These are phyloP conservation scores for Cyclospora cayetanensis DNA, from an alignment of 169 alveolate genomes.

Conservation along the genomic window DNA sequence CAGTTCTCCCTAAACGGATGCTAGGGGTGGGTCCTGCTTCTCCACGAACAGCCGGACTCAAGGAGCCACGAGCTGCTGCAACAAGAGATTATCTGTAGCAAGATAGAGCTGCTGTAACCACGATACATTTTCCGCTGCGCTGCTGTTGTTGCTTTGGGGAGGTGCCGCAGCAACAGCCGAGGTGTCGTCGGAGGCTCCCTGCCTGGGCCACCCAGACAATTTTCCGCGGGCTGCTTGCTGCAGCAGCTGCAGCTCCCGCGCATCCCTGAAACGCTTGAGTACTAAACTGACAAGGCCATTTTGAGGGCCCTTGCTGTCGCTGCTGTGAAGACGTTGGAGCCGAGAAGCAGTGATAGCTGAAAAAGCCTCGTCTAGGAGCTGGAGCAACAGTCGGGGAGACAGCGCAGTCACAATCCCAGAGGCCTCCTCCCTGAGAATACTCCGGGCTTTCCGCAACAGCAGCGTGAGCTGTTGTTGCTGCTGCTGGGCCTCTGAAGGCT, in stretches of 20 bases:
- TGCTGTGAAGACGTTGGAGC: background rate
- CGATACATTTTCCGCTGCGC: background rate
- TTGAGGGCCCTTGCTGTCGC: background rate
- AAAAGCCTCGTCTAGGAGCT: background rate
- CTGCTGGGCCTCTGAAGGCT: slow-evolving; percentile 23
- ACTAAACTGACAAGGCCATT: background rate
- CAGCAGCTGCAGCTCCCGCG: background rate
- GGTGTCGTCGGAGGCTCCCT: background rate
- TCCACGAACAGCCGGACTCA: too few relatives aligned
- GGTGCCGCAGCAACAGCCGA: background rate
- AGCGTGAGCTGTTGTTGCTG: slow-evolving; percentile 4
- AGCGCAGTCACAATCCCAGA: slow-evolving; percentile 1
- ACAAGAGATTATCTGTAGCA: background rate
- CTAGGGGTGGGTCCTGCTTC: too few relatives aligned
- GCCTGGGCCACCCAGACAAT: background rate
- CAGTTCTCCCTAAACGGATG: too few relatives aligned
- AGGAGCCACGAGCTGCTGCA: background rate
- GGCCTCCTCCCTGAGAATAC: background rate
- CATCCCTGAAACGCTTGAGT: background rate
- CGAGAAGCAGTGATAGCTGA: background rate
- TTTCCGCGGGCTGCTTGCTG: background rate
- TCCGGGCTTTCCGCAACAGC: slow-evolving; percentile 4
- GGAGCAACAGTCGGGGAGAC: slow-evolving; percentile 11
- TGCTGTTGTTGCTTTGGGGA: background rate
- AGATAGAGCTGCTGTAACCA: background rate